Conservation (phyloP, 2,329 filamentous ascomycete species). For the Thelonectria discophora region DNA sequence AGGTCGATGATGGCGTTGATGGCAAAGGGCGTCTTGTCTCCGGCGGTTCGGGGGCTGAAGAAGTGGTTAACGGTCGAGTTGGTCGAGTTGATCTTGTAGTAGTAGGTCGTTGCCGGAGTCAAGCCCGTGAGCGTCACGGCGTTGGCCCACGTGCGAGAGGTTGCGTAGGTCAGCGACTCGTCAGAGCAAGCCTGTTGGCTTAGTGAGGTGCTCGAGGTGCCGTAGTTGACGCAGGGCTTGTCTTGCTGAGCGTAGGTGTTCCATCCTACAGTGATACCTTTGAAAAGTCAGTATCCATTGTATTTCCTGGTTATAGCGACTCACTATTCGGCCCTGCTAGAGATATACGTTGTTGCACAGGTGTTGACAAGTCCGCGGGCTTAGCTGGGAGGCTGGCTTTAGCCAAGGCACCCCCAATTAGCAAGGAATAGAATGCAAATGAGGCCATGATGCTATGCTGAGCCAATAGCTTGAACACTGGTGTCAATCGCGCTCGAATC, state of each 20-base stretch:
- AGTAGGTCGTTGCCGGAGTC: constrained; percentile 5
- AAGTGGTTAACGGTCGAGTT: background rate
- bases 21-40: background rate
- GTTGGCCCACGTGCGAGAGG: constrained; percentile 46
- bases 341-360: background rate
- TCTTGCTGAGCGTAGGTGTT: constrained; percentile 45
- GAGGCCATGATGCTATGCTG: background rate
- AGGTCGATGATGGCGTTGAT: constrained; percentile 14
- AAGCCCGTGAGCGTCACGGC: constrained; percentile 19
- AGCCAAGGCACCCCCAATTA: background rate
- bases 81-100: background rate
- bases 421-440: background rate
- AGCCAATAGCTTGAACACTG: background rate
- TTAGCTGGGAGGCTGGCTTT: background rate
- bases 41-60: background rate
- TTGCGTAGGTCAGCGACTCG: constrained; percentile 44
- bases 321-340: background rate
- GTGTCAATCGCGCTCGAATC: background rate
- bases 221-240: constrained; percentile 44
- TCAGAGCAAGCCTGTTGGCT: constrained; percentile 36
- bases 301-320: background rate
- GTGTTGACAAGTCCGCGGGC: background rate
- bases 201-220: constrained; percentile 35
- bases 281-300: background rate
- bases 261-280: constrained; percentile 44